Evolutionary conservation across 371 early-diverging fungal species (phyloP), one percentile per base, ranked within the genome.

Genomic region (Nematocida displodere): DNA sequence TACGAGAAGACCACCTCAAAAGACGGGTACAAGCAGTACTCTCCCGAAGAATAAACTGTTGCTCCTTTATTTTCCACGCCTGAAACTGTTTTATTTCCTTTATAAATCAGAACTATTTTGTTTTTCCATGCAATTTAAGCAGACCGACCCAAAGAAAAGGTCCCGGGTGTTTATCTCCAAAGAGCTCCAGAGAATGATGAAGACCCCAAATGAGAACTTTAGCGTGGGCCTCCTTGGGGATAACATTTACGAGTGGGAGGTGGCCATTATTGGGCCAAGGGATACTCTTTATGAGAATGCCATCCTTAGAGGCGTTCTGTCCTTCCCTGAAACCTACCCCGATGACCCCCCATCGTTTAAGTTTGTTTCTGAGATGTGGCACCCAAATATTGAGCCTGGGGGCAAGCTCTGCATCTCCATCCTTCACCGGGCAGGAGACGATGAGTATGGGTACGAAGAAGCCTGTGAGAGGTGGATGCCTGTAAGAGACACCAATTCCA

Each of bases 211-310:
- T 54, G 77, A 82, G 42, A 78, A 82, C 56, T 84, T 78, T 67
- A 82, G 83, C 66, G 80, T 85, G 34, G 85, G 85, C 29, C 71
- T 82, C 13, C 62, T 80, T 29, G 77, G 82, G 24, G 77, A 80
- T 39, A 87, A 89, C 81, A 86, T 91, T 63, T 89, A 86, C 79
- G 88, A 86, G 83, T 89, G 86, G 92, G 92, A 94, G 86, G 95
- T 97, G 39, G 83, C 90, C 58, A 94, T 98, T 79, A 87, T 89
- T 46, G 99, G 99, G 2, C 97, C 97, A 28, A 78, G 83, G 34
- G 90, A 91, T 82, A 95, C 95, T 28, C 93, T 97, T 2, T 98
- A 92, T 84, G 94, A 94, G 89, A 94, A 94, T 52, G 94, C 92
- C 1, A 90, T 92, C 82, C 91, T 91, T 86, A 90, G 87, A 80